phyloP scores from a whole-genome alignment of 495 filamentous ascomycete species.

The Daldinia vernicosa region DNA sequence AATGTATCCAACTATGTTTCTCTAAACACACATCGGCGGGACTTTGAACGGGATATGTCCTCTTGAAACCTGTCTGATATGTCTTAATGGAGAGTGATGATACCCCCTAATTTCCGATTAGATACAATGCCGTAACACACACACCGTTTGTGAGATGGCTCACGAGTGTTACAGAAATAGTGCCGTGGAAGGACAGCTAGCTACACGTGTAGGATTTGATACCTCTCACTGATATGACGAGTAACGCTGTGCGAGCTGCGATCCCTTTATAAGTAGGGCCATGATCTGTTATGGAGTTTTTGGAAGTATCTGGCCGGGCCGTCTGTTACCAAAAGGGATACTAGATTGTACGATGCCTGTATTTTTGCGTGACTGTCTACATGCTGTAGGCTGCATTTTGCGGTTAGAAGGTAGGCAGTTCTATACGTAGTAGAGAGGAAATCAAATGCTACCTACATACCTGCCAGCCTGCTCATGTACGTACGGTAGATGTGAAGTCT shows the following conservation, averaged over 20 bases:
- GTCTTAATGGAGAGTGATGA: background rate
- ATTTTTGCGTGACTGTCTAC: background rate
- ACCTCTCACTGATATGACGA: background rate
- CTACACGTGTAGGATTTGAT: background rate
- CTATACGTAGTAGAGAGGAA: background rate
- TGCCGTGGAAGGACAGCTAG: background rate
- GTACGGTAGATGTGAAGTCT: background rate
- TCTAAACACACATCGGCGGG: background rate
- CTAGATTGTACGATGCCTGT: background rate
- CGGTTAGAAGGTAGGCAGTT: background rate
- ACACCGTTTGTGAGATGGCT: conserved; percentile 6
- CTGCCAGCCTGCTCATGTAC: too few relatives aligned
- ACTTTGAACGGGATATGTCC: background rate
- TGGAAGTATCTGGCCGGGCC: background rate
- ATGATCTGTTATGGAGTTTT: background rate
- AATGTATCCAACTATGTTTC: background rate
- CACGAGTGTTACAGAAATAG: conserved; percentile 5
- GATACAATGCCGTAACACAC: conserved; percentile 9
- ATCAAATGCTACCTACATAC: background rate
- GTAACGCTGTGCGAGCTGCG: background rate
- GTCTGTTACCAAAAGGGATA: background rate
- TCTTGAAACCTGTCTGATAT: conserved; percentile 18
- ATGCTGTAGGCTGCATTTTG: background rate
- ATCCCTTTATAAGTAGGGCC: background rate
- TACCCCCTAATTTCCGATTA: conserved; percentile 31